phyloP scores from a whole-genome alignment of 2,329 filamentous ascomycete genomes.

The Thielaviopsis populi region DNA sequence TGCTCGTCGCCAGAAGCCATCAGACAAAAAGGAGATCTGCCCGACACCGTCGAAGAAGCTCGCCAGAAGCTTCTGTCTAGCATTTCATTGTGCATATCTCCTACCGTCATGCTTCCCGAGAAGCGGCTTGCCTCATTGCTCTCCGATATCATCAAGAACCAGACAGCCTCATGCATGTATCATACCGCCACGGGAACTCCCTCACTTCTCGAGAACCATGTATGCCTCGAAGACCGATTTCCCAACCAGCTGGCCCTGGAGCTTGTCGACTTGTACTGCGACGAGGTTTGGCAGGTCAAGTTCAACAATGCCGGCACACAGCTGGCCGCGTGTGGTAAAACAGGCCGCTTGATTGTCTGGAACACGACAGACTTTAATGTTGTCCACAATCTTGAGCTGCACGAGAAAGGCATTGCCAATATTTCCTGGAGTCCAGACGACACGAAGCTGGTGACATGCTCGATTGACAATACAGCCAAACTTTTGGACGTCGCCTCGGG shows the following conservation, averaged over 20 bases:
- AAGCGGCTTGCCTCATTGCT: constrained; percentile 71
- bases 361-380: constrained; percentile 56
- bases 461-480: constrained; percentile 54
- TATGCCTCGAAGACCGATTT: constrained; percentile 66
- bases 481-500: constrained; percentile 60
- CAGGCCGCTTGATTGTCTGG: constrained; percentile 65
- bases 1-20: constrained; percentile 42
- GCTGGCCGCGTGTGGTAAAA: constrained; percentile 68
- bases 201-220: constrained; percentile 79
- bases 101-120: constrained; percentile 91
- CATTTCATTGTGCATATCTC: constrained; percentile 65
- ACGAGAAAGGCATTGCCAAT: constrained; percentile 59
- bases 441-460: constrained; percentile 70
- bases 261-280: constrained; percentile 49
- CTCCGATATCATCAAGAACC: constrained; percentile 66
- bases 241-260: constrained; percentile 58
- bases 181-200: constrained; percentile 69
- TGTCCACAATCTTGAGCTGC: constrained; percentile 44
- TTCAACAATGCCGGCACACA: constrained; percentile 79
- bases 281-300: constrained; percentile 82
- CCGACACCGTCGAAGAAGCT: constrained; percentile 62
- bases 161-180: constrained; percentile 72
- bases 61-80: constrained; percentile 46
- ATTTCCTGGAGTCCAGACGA: constrained; percentile 89
- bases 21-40: constrained; percentile 50